These are phyloP conservation scores for Trichopus zeylanicus DNA, from an alignment of 116 monocot genomes.

Conservation along the genomic window DNA sequence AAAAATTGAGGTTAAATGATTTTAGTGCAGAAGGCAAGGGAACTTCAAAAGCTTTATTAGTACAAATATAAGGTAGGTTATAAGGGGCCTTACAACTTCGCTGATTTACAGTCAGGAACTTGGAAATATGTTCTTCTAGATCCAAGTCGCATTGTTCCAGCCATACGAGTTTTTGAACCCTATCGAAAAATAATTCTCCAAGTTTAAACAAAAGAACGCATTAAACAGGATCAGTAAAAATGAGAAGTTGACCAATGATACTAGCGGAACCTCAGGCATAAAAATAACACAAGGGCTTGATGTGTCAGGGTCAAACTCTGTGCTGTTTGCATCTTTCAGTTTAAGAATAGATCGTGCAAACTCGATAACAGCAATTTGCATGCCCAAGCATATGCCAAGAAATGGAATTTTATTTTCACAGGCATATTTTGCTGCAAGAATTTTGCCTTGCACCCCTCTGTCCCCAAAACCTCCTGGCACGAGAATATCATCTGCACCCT, in stretches of 20 bases:
- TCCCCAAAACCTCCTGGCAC: conserved; percentile 97
- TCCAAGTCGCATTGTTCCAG: conserved; percentile 86
- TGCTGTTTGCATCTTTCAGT: conserved; percentile 68
- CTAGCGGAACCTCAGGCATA: conserved; percentile 76
- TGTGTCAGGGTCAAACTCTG: conserved; percentile 69
- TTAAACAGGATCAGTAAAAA: not conserved
- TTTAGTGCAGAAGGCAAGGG: not conserved
- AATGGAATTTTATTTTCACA: conserved; percentile 86
- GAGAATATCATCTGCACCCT: conserved; percentile 66
- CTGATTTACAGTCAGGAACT: conserved; percentile 46
- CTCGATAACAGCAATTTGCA: conserved; percentile 92
- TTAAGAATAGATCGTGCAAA: conserved; percentile 71
- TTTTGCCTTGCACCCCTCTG: conserved; percentile 81
- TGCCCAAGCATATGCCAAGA: conserved; percentile 91
- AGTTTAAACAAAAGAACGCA: not conserved
- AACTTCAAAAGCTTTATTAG: not conserved
- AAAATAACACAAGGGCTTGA: conserved; percentile 64
- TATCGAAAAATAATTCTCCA: conserved; percentile 17
- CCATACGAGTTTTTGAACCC: conserved; percentile 91
- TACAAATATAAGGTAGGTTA: not conserved
- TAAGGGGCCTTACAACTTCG: conserved; percentile 49
- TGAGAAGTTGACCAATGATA: not conserved
- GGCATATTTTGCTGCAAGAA: conserved; percentile 83
- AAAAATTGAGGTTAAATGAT: not conserved
- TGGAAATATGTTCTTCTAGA: conserved; percentile 72